These are phyloP conservation scores for Calonectria henricotiae DNA, from an alignment of 2,329 filamentous ascomycete species.

Conservation along the genomic window DNA sequence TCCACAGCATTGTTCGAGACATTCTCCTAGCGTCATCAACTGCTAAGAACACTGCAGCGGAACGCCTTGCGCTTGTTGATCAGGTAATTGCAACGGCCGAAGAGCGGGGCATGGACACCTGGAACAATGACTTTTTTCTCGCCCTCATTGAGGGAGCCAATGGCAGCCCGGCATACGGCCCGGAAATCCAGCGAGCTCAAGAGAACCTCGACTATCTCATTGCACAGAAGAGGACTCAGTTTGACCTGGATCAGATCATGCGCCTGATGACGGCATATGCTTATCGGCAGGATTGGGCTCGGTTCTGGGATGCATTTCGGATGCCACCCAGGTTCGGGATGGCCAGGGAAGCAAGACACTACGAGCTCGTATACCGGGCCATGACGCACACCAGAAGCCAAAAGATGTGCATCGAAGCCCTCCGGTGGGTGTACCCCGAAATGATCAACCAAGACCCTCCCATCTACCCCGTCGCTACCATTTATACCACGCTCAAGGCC, in stretches of 20 bases:
- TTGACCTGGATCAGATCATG: slow-evolving; percentile 60
- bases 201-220: slow-evolving; percentile 65
- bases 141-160: slow-evolving; percentile 63
- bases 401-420: slow-evolving; percentile 63
- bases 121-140: slow-evolving; percentile 67
- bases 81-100: slow-evolving; percentile 64
- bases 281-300: slow-evolving; percentile 66
- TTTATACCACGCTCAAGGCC: slow-evolving; percentile 67
- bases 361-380: slow-evolving; percentile 68
- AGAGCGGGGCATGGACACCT: slow-evolving; percentile 63
- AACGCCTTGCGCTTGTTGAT: slow-evolving; percentile 61
- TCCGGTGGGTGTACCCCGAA: slow-evolving; percentile 72
- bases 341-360: slow-evolving; percentile 69
- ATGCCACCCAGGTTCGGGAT: slow-evolving; percentile 67
- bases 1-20: slow-evolving; percentile 59
- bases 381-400: slow-evolving; percentile 65
- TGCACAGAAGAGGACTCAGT: slow-evolving; percentile 57
- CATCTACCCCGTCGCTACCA: slow-evolving; percentile 62
- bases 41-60: slow-evolving; percentile 45
- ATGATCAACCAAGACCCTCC: slow-evolving; percentile 72
- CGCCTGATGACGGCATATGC: slow-evolving; percentile 67
- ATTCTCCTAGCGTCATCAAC: slow-evolving; percentile 55
- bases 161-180: slow-evolving; percentile 53
- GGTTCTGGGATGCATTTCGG: slow-evolving; percentile 76
- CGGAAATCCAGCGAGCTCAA: slow-evolving; percentile 60